Evolutionary conservation across 2,329 filamentous ascomycete genomes (phyloP).

Genomic region (Fusarium torulosum): DNA sequence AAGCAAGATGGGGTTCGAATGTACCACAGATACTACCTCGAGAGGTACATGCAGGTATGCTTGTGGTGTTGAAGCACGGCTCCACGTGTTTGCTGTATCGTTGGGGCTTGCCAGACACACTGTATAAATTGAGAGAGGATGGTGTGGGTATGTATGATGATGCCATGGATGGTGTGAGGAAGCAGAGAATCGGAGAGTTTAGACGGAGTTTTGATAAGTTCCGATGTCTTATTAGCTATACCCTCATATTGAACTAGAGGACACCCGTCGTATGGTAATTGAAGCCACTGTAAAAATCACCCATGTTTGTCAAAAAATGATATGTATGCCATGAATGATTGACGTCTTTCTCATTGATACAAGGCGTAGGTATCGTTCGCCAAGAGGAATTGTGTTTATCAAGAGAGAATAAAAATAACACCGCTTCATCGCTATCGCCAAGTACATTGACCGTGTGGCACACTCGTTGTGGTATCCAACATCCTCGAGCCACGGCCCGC

Average conservation of each 20-base stretch:
- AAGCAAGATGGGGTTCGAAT: background rate
- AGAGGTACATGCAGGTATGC: conserved; percentile 3
- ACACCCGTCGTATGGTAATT: background rate
- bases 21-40: background rate
- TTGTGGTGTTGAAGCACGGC: background rate
- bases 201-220: background rate
- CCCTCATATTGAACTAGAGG: background rate
- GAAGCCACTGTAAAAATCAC: background rate
- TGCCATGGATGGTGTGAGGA: conserved; percentile 28
- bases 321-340: conserved; percentile 29
- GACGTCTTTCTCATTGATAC: conserved; percentile 40
- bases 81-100: conserved; percentile 8
- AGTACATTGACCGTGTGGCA: conserved; percentile 36
- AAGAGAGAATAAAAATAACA: conserved; percentile 35
- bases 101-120: conserved; percentile 1
- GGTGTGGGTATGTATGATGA: conserved; percentile 17
- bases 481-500: conserved; percentile 7
- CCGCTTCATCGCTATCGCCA: conserved; percentile 41
- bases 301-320: background rate
- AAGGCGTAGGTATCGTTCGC: conserved; percentile 25
- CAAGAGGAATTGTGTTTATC: conserved; percentile 32
- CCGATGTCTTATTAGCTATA: background rate
- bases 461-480: conserved; percentile 33
- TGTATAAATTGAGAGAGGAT: conserved; percentile 7
- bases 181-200: background rate